Percentiles rank a stretch among this genome's conserved stretches.
Conservation (phyloP, 129 eudicot species). For the Saussurea involucrata region DNA sequence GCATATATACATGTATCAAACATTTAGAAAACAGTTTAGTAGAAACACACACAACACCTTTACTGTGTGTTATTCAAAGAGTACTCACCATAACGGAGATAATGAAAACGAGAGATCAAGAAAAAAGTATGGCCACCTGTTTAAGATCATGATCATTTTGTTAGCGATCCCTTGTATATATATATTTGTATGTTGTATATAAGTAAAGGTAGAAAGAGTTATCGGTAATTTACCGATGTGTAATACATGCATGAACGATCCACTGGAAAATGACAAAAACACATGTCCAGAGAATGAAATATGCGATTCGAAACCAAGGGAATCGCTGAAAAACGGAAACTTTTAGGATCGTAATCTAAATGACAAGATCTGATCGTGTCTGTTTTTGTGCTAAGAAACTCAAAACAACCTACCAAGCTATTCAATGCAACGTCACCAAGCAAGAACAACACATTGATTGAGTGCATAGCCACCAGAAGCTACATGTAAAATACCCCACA, state of each 20-base stretch:
- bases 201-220: background rate
- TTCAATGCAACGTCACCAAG: slow-evolving; percentile 78
- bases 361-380: background rate
- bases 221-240: slow-evolving; percentile 42
- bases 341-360: background rate
- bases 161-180: background rate
- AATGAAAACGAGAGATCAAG: slow-evolving; percentile 70
- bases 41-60: slow-evolving; percentile 12
- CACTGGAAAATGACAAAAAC: slow-evolving; percentile 75
- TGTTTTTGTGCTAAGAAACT: background rate
- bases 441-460: slow-evolving; percentile 73
- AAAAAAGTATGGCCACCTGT: slow-evolving; percentile 98
- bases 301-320: slow-evolving; percentile 90
- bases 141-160: background rate
- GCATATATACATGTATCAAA: slow-evolving; percentile 15
- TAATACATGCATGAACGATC: slow-evolving; percentile 66
- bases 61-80: slow-evolving; percentile 1
- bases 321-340: slow-evolving; percentile 54
- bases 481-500: slow-evolving; percentile 25
- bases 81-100: slow-evolving; percentile 79
- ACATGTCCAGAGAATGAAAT: slow-evolving; percentile 78
- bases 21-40: background rate
- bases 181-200: background rate
- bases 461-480: slow-evolving; percentile 79
- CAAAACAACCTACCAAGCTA: slow-evolving; percentile 54